phyloP scores from a whole-genome alignment of 2,329 filamentous ascomycete species.

The Sclerotiophoma versabilis region DNA sequence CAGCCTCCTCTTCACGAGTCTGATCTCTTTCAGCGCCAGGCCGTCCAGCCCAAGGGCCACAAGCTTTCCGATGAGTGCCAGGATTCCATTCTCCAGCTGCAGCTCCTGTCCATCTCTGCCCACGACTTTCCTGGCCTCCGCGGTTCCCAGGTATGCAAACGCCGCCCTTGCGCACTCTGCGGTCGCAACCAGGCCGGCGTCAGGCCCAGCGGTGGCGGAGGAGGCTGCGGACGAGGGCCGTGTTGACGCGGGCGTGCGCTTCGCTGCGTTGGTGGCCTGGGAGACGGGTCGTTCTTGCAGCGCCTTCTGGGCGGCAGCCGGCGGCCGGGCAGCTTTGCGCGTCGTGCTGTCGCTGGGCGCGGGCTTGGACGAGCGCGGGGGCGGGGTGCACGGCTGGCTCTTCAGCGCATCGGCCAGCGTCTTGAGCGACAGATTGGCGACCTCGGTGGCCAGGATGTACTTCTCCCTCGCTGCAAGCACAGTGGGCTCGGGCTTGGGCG shows the following conservation, averaged over 20 bases:
- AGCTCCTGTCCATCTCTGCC: slow-evolving; percentile 65
- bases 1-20: slow-evolving; percentile 69
- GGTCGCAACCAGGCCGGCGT: slow-evolving; percentile 57
- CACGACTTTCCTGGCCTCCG: slow-evolving; percentile 60
- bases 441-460: slow-evolving; percentile 72
- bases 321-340: slow-evolving; percentile 28
- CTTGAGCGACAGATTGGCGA: slow-evolving; percentile 75
- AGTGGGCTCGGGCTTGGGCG: slow-evolving; percentile 44
- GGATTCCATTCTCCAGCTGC: slow-evolving; percentile 77
- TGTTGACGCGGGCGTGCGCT: slow-evolving; percentile 38
- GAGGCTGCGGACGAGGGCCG: slow-evolving; percentile 50
- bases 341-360: slow-evolving; percentile 35
- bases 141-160: slow-evolving; percentile 68
- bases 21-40: slow-evolving; percentile 73
- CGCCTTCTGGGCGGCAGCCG: slow-evolving; percentile 62
- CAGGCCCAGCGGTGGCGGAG: slow-evolving; percentile 32
- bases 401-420: slow-evolving; percentile 72
- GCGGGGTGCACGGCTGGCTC: slow-evolving; percentile 37
- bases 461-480: slow-evolving; percentile 65
- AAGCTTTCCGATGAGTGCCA: slow-evolving; percentile 71
- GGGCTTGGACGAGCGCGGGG: slow-evolving; percentile 25
- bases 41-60: slow-evolving; percentile 69
- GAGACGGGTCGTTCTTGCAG: slow-evolving; percentile 69
- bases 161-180: slow-evolving; percentile 74
- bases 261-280: slow-evolving; percentile 64